A percentile compares a stretch with the other conserved stretches of the same genome.
Conservation (phyloP, 2,329 filamentous ascomycete species). For the Sphaerulina musiva region DNA sequence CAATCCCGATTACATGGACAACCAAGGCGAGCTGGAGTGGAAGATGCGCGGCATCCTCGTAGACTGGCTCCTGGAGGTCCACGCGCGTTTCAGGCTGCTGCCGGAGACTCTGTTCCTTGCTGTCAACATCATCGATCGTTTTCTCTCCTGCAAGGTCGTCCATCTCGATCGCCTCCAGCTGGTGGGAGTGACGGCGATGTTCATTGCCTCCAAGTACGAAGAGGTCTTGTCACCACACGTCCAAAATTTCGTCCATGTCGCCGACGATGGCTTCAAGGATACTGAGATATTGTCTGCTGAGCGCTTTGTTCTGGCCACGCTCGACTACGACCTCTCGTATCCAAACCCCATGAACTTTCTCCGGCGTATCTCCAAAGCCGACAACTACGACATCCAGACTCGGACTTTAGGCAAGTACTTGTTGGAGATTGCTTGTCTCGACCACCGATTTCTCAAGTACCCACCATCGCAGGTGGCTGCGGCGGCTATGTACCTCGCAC, state of each 20-base stretch:
- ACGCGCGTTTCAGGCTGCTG: constrained; percentile 90
- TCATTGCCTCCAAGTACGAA: constrained; percentile 98
- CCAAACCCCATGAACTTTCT: constrained; percentile 99
- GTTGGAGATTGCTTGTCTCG: constrained; percentile 91
- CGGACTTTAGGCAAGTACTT: constrained; percentile 96
- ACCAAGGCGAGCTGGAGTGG: constrained; percentile 94
- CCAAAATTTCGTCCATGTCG: constrained; percentile 92
- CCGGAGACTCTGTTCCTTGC: constrained; percentile 95
- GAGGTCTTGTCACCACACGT: constrained; percentile 96
- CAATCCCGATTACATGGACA: constrained; percentile 90
- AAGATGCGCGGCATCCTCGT: constrained; percentile 96
- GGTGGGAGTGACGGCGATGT: constrained; percentile 97
- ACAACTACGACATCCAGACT: constrained; percentile 98
- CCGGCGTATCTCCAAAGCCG: constrained; percentile 95
- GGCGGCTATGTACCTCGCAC: constrained; percentile 88
- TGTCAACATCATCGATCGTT: constrained; percentile 97
- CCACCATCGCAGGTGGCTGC: constrained; percentile 86
- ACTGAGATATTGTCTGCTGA: constrained; percentile 96
- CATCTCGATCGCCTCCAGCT: constrained; percentile 93
- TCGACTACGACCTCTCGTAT: constrained; percentile 96
- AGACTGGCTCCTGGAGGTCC: constrained; percentile 97
- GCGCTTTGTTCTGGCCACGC: constrained; percentile 80
- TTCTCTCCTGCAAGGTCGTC: constrained; percentile 90
- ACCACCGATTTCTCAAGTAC: constrained; percentile 87
- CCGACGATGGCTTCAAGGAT: constrained; percentile 92